These are phyloP conservation scores for Keithomyces neogunnii DNA, from an alignment of 2,329 filamentous ascomycete genomes.

Conservation along the genomic window DNA sequence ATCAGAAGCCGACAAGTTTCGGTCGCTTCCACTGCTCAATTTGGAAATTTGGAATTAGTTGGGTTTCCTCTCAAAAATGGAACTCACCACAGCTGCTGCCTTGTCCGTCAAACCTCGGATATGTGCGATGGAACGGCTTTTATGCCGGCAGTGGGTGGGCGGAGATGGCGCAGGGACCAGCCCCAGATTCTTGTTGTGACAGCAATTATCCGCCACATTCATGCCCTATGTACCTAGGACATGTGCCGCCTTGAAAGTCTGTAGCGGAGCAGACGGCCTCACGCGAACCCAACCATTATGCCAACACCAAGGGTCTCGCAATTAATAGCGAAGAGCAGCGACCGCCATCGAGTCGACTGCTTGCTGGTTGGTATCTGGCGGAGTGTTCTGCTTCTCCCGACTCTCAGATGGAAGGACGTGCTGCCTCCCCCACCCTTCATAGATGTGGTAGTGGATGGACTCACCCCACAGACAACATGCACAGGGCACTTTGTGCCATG, in stretches of 20 bases:
- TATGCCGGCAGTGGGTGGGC: conserved; percentile 1
- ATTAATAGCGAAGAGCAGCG: neutral
- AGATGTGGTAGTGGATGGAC: neutral
- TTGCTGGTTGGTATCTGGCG: neutral
- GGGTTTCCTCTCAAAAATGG: too few species aligned
- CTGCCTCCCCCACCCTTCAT: neutral
- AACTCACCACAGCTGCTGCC: neutral
- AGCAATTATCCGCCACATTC: conserved; percentile 11
- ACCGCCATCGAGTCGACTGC: neutral
- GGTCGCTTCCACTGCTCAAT: too few species aligned
- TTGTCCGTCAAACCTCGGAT: neutral
- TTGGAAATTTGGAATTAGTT: too few species aligned
- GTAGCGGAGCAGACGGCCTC: neutral
- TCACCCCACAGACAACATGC: neutral
- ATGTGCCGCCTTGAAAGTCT: neutral
- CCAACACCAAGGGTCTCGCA: neutral
- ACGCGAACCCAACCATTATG: neutral
- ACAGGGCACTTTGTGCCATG: neutral
- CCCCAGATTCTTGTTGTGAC: conserved; percentile 9
- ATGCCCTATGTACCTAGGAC: too few species aligned
- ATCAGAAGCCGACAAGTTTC: too few species aligned
- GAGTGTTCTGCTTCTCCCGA: neutral
- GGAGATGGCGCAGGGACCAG: conserved; percentile 2
- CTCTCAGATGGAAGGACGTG: neutral
- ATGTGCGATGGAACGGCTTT: conserved; percentile 2